Evolutionary conservation across 192 early-diverging fungal species (phyloP), one percentile per base, ranked within the genome.

Genomic region (Coemansia sp.): DNA sequence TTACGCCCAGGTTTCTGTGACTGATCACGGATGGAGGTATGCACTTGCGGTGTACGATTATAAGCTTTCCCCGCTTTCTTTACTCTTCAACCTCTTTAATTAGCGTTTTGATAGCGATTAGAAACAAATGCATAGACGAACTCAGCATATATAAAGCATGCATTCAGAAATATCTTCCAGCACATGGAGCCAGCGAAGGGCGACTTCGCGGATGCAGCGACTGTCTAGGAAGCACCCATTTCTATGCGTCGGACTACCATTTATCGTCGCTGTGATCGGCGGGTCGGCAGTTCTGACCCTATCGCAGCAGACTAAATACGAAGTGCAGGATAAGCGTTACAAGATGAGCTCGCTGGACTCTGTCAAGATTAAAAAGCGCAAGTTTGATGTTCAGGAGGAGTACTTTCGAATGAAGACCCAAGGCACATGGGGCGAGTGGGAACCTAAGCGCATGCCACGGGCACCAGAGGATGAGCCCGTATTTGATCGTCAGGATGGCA

Each of bases 301-400:
- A 26, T 71, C 92, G 22, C 88, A 90, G 12, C 82, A 92, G 59
- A 90, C 89, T 31, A 85, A 87, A 65, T 92, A 89, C 62, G 90
- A 95, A 69, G 82, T 88, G 41, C 84, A 88, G 38, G 90, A 91
- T 67, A 67, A 69, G 58, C 82, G 82, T 31, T 68, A 83, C 6
- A 70, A 83, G 57, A 47, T 65, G 72, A 66, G 85, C 48, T 66
- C 78, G 21, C 83, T 85, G 41, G 85, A 89, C 48, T 83, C 90
- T 60, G 60, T 84, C 56, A 73, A 79, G 22, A 77, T 76, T 51
- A 78, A 79, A 24, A 78, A 84, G 78, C 78, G 84, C 60, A 82
- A 82, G 62, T 73, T 89, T 32, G 81, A 82, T 71, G 55, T 91
- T 25, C 85, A 94, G 61, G 83, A 96, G 73, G 86, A 88, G 65